These are phyloP conservation scores for Pestalotiopsis sp. DNA, from an alignment of 2,329 filamentous ascomycete genomes.

Conservation along the genomic window DNA sequence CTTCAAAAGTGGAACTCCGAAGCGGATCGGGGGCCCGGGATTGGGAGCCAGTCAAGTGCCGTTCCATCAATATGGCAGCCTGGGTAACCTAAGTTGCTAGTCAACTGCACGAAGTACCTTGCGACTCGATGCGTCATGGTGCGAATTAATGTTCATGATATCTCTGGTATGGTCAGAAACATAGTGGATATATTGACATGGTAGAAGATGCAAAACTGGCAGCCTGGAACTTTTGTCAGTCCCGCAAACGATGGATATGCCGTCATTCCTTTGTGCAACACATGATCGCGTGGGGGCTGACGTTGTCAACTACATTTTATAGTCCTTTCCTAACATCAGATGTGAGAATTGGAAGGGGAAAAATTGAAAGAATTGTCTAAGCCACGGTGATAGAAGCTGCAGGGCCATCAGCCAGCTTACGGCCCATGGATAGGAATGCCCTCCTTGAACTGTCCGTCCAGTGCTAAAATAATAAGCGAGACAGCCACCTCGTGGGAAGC, in stretches of 20 bases:
- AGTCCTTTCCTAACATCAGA: background rate
- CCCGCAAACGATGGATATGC: background rate
- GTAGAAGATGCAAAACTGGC: background rate
- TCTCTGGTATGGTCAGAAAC: background rate
- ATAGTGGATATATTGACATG: background rate
- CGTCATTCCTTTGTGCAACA: background rate
- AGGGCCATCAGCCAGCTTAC: background rate
- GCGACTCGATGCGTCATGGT: too few relatives aligned
- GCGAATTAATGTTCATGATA: background rate
- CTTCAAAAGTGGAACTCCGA: background rate
- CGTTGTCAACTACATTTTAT: background rate
- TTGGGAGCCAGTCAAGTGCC: background rate
- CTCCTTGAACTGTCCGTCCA: background rate
- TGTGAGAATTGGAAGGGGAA: background rate
- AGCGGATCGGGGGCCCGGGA: background rate
- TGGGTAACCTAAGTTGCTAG: background rate
- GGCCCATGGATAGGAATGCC: background rate
- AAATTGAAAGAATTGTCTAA: background rate
- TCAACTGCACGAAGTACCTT: too few relatives aligned
- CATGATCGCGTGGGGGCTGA: background rate
- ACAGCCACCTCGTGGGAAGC: background rate
- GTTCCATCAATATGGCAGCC: background rate
- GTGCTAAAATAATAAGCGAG: background rate
- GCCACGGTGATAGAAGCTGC: background rate
- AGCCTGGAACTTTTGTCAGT: background rate